Evolutionary conservation across 2,329 filamentous ascomycete genomes (phyloP).

Genomic region (Zalaria obscura): DNA sequence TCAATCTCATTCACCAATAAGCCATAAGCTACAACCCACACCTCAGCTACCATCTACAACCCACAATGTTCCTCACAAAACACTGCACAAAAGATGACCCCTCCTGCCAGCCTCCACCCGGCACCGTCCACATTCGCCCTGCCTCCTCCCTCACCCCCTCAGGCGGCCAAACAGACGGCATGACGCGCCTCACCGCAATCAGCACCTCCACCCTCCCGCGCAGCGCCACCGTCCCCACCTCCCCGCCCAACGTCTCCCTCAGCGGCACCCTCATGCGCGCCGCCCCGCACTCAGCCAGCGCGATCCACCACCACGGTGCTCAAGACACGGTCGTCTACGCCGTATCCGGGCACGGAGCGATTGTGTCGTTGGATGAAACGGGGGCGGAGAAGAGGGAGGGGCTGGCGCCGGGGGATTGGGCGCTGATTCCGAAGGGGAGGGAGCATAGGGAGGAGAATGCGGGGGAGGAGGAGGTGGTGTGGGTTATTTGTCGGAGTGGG

Average conservation of each 20-base stretch:
- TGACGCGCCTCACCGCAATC: constrained; percentile 43
- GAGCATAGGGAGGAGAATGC: constrained; percentile 60
- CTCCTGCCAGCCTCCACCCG: constrained; percentile 1
- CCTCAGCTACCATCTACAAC: too few species aligned
- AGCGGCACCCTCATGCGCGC: constrained; percentile 26
- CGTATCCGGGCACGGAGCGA: constrained; percentile 44
- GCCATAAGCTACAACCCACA: too few species aligned
- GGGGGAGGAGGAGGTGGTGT: constrained; percentile 46
- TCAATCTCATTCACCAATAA: too few species aligned
- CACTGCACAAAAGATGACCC: too few species aligned
- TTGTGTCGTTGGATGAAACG: constrained; percentile 47
- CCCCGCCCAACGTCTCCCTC: constrained; percentile 44
- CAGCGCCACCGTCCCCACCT: constrained; percentile 36
- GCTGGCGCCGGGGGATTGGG: constrained; percentile 52
- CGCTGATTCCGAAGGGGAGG: constrained; percentile 53
- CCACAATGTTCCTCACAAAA: too few species aligned
- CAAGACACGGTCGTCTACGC: constrained; percentile 60
- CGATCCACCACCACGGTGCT: constrained; percentile 55
- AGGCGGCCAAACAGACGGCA: constrained; percentile 33
- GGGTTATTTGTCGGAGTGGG: constrained; percentile 52
- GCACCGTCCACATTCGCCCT: constrained; percentile 38
- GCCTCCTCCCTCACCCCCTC: constrained; percentile 29
- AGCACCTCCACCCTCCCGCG: background rate
- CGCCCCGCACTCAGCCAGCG: constrained; percentile 45
- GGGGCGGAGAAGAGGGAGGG: constrained; percentile 40